Conservation (phyloP, 164 flowering plant genomes). For the Berberis vulgaris region DNA sequence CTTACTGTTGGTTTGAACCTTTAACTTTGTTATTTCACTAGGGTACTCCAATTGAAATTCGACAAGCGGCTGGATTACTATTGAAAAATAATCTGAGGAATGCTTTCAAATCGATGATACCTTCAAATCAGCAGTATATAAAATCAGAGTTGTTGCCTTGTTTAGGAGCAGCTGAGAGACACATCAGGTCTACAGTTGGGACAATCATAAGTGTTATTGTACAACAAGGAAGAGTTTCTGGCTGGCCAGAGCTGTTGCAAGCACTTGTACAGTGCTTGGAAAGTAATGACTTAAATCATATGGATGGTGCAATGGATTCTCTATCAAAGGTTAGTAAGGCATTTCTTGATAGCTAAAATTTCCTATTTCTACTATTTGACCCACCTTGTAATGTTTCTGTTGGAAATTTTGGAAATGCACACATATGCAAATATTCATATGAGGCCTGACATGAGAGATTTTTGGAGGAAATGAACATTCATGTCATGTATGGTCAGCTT, state of each 20-base stretch:
- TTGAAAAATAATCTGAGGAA: conserved; percentile 78
- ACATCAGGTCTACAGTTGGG: conserved; percentile 91
- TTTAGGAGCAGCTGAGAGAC: conserved; percentile 81
- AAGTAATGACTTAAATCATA: conserved; percentile 73
- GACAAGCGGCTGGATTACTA: conserved; percentile 96
- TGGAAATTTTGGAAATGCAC: too few relatives aligned
- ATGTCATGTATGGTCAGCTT: too few relatives aligned
- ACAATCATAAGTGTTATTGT: conserved; percentile 80
- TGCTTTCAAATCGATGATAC: conserved; percentile 53
- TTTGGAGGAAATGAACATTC: too few relatives aligned
- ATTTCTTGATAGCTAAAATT: background rate
- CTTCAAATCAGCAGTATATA: conserved; percentile 67
- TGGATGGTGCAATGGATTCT: conserved; percentile 99
- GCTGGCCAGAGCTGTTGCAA: conserved; percentile 92
- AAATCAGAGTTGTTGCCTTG: conserved; percentile 90
- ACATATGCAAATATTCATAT: too few relatives aligned
- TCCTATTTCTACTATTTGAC: too few relatives aligned
- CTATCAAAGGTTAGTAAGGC: conserved; percentile 65
- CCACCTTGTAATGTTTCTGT: too few relatives aligned
- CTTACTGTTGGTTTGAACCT: conserved; percentile 1
- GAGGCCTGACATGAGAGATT: too few relatives aligned
- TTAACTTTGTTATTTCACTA: conserved; percentile 21
- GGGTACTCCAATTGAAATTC: conserved; percentile 77
- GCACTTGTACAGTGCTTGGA: conserved; percentile 82
- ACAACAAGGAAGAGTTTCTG: conserved; percentile 56